A percentile compares a stretch with the other conserved stretches of the same genome.
phyloP scores from a whole-genome alignment of 2,329 filamentous ascomycete species.

The Aureobasidium sp. region DNA sequence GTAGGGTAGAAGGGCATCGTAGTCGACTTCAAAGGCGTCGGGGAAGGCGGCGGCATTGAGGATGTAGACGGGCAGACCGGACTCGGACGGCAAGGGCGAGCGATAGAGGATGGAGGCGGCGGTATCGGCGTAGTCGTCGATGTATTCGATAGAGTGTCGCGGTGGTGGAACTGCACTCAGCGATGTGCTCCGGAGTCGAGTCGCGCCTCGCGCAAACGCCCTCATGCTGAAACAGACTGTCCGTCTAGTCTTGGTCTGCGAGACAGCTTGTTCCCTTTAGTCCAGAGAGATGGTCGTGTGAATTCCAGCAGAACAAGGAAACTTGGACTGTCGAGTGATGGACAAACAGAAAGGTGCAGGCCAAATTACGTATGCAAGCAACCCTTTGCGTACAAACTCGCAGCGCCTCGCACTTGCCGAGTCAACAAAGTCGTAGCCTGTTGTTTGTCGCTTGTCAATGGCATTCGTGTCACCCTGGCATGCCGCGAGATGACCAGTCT shows the following conservation, averaged over 20 bases:
- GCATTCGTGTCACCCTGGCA: neutral
- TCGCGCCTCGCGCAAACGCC: slow-evolving; percentile 14
- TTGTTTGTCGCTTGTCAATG: neutral
- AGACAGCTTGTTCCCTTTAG: neutral
- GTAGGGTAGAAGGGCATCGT: slow-evolving; percentile 46
- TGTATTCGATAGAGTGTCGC: slow-evolving; percentile 38
- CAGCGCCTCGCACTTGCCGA: neutral
- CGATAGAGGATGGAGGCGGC: slow-evolving; percentile 47
- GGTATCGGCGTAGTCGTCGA: slow-evolving; percentile 37
- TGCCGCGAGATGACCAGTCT: neutral
- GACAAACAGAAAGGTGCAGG: neutral
- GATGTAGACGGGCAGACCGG: slow-evolving; percentile 44
- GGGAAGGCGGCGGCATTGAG: slow-evolving; percentile 50
- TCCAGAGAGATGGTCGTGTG: neutral
- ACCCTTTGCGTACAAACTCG: neutral
- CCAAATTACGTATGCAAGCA: neutral
- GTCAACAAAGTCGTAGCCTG: neutral
- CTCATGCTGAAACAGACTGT: slow-evolving; percentile 13
- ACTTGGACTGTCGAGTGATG: neutral
- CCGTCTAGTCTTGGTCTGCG: neutral
- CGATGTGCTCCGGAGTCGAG: slow-evolving; percentile 31
- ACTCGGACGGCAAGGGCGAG: slow-evolving; percentile 41
- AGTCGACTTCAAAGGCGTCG: slow-evolving; percentile 45
- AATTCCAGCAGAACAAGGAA: neutral
- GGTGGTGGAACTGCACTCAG: slow-evolving; percentile 40